These are phyloP conservation scores for Vanderwaltozyma yarrowii DNA, from an alignment of 805 yeast species.

Conservation along the genomic window DNA sequence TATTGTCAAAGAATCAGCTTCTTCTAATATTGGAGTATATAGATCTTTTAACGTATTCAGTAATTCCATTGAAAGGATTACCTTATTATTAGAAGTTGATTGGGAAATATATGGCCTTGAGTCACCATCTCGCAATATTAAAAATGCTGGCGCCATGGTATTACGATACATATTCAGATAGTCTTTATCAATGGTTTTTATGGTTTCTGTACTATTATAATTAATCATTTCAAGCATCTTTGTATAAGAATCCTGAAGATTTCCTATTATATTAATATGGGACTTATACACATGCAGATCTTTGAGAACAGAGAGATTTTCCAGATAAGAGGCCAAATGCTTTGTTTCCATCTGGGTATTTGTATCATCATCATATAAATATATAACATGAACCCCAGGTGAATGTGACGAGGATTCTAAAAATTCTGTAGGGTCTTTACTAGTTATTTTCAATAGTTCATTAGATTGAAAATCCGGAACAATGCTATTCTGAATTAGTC, in stretches of 20 bases:
- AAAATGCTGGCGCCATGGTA: constrained; percentile 50
- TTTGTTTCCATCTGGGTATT: neutral
- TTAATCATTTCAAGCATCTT: constrained; percentile 33
- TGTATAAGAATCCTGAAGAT: constrained; percentile 30
- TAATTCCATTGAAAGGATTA: neutral
- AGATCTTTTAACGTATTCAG: neutral
- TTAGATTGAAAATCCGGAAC: constrained; percentile 25
- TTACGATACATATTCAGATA: constrained; percentile 41
- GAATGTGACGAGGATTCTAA: neutral
- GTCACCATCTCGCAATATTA: constrained; percentile 49
- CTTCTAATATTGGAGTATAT: neutral
- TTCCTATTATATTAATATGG: constrained; percentile 34
- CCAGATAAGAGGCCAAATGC: neutral
- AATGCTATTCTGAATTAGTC: constrained; percentile 38
- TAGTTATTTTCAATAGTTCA: constrained; percentile 9
- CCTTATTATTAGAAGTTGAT: neutral
- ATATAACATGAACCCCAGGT: neutral
- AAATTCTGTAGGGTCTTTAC: constrained; percentile 1
- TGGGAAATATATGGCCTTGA: constrained; percentile 10
- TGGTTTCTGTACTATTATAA: constrained; percentile 30
- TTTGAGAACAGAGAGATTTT: neutral
- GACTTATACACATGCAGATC: constrained; percentile 31
- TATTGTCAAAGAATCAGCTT: neutral
- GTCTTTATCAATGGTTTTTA: constrained; percentile 29
- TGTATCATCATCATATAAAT: neutral